A percentile compares a stretch with the other conserved stretches of the same genome.
Conservation (phyloP, 768 basidiomycete genomes). For the Coprinopsis marcescibilis region DNA sequence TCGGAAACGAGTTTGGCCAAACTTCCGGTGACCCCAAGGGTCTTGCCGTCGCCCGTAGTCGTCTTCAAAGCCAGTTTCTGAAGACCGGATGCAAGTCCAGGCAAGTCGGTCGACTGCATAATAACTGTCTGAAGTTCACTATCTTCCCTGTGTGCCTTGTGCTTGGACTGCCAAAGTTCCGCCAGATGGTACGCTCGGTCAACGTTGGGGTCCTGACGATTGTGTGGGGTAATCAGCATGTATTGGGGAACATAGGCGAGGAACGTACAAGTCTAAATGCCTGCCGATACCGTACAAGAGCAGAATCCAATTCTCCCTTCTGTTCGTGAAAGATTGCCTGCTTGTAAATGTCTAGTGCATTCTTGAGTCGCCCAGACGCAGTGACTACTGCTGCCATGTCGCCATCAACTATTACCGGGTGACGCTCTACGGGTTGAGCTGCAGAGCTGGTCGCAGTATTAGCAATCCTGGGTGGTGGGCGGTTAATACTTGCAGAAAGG, state of each 20-base stretch:
- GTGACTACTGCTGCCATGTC: conserved; percentile 13
- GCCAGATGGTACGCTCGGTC: conserved; percentile 63
- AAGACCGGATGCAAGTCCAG: conserved; percentile 12
- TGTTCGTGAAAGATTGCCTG: conserved; percentile 72
- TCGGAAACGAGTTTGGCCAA: conserved; percentile 42
- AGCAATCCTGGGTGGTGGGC: no score
- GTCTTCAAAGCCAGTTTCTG: conserved; percentile 9
- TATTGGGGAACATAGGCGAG: conserved; percentile 4
- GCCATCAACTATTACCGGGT: conserved; percentile 23
- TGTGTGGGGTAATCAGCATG: neutral
- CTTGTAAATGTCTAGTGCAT: conserved; percentile 62
- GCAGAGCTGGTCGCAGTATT: no score
- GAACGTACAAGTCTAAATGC: conserved; percentile 61
- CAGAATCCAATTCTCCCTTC: conserved; percentile 66
- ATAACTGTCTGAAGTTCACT: neutral
- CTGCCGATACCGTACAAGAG: conserved; percentile 68
- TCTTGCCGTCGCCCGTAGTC: neutral
- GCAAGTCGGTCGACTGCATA: conserved; percentile 20
- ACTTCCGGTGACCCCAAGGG: conserved; percentile 26
- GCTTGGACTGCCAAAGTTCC: conserved; percentile 39
- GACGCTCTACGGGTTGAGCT: conserved; percentile 11
- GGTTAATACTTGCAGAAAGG: conserved; percentile 7
- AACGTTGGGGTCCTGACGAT: conserved; percentile 55
- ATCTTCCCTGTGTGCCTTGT: conserved; percentile 22
- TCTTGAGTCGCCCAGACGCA: conserved; percentile 31